Base-by-base conservation (phyloP, 1,284 basidiomycete genomes). In the Volvariella surrecta region DNA sequence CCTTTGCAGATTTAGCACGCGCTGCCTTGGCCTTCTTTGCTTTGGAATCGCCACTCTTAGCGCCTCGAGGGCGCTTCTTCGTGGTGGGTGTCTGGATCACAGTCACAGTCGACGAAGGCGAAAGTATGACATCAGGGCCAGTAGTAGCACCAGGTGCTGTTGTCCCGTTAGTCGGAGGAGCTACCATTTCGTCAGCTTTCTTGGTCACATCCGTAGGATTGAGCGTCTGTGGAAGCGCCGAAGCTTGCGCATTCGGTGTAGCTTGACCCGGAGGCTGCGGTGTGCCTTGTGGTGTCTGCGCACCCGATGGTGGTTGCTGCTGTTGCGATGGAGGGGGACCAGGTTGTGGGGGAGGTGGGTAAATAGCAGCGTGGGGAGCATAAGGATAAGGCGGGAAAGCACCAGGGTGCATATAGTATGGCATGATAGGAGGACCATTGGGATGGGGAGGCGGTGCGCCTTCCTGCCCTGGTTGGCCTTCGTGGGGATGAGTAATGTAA, bases 341-440 rank as follows among this genome's bases (percentile, higher is more conserved):
- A 11, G 46, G 45, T 11, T 38, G 48, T n/a, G 54, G 51, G 21
- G 59, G 46, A 15, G 52, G 18, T 43, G 57, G 58, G 46, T 65
- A 67, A 22, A 68, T 61, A 2, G 64, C 40, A 13, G 44, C 39
- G 32, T 45, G 62, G 3, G 59, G 60, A 37, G 60, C 59, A 32
- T 61, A 62, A 3, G 61, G 52, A 39, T 67, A 54, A 2, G 68
- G 57, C 20, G 61, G 58, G 42, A 62, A 66, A 1, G 52, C 50
- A 2, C 58, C 56, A 1, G 61, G 56, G 43, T 59, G 62, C 22
- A 68, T 58, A 47, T 69, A 74, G 48, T 73, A 71, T 2, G 69
- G 60, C 45, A 74, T 58, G 42, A 68, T 58, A 21, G 67, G 60
- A 47, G 71, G 73, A 15, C 58, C 69, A 20, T 67, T 56, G 10